Percentiles rank a stretch among this genome's conserved stretches.
phyloP scores from a whole-genome alignment of 2,329 filamentous ascomycete genomes.

The Falciphora oryzae region DNA sequence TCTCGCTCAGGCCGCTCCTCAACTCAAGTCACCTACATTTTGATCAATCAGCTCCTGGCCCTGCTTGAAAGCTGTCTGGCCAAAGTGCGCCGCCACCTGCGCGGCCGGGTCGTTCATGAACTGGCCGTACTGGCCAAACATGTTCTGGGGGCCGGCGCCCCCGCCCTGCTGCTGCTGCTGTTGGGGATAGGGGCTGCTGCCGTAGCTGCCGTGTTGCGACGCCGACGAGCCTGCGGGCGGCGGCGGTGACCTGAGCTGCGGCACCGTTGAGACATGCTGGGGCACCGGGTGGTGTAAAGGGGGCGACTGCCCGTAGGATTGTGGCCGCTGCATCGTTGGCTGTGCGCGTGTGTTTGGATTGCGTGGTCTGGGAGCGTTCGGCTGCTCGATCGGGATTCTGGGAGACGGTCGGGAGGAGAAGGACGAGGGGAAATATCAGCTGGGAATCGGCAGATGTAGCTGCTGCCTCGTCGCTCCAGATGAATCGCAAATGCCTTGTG shows the following conservation, averaged over 20 bases:
- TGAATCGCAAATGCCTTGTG: no score
- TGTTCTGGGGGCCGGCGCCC: slow-evolving; percentile 39
- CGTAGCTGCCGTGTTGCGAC: slow-evolving; percentile 58
- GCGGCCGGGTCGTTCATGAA: slow-evolving; percentile 96
- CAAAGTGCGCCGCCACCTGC: slow-evolving; percentile 91
- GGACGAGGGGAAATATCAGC: neutral
- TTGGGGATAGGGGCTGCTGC: slow-evolving; percentile 66
- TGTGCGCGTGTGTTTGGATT: neutral
- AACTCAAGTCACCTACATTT: slow-evolving; percentile 73
- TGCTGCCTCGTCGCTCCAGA: neutral
- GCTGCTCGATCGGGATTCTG: neutral
- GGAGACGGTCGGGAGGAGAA: neutral
- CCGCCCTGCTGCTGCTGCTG: slow-evolving; percentile 48
- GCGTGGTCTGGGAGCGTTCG: neutral
- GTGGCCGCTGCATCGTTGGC: slow-evolving; percentile 71
- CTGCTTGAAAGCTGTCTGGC: slow-evolving; percentile 83
- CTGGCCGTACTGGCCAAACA: slow-evolving; percentile 72
- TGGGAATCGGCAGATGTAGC: neutral
- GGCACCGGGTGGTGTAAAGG: slow-evolving; percentile 95
- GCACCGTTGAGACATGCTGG: slow-evolving; percentile 96
- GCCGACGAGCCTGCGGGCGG: slow-evolving; percentile 62
- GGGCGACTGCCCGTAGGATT: slow-evolving; percentile 76
- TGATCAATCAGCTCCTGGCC: slow-evolving; percentile 94
- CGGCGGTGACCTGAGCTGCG: slow-evolving; percentile 90
- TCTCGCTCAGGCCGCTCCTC: no score